Percentiles rank a stretch among this genome's conserved stretches.
Conservation (phyloP, 2,329 filamentous ascomycete genomes). For the Didymella segeticola region DNA sequence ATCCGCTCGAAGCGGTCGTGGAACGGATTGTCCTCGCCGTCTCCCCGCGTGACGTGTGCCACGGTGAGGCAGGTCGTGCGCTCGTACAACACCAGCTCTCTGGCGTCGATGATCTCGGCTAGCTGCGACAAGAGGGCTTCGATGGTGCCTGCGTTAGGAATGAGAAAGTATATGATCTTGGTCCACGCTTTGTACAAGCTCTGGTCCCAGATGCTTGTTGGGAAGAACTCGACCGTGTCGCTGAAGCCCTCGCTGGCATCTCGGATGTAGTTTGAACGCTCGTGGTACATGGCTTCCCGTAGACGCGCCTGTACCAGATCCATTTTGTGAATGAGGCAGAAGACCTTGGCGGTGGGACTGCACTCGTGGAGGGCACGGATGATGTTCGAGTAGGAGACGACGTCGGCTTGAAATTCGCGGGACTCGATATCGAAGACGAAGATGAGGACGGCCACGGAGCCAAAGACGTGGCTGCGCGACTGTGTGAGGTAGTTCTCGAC, state of each 20-base stretch:
- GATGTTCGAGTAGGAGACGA: slow-evolving; percentile 90
- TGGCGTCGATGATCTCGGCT: slow-evolving; percentile 84
- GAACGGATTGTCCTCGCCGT: slow-evolving; percentile 82
- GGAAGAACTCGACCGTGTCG: slow-evolving; percentile 76
- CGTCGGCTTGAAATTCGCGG: slow-evolving; percentile 89
- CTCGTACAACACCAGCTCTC: slow-evolving; percentile 94
- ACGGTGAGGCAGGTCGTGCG: slow-evolving; percentile 95
- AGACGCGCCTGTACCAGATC: slow-evolving; percentile 85
- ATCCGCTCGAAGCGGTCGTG: slow-evolving; percentile 93
- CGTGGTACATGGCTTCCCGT: slow-evolving; percentile 82
- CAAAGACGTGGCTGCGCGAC: slow-evolving; percentile 95
- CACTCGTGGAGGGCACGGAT: slow-evolving; percentile 87
- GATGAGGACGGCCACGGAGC: slow-evolving; percentile 93
- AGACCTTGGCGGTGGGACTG: slow-evolving; percentile 81
- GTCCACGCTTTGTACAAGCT: slow-evolving; percentile 98
- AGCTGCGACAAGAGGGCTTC: slow-evolving; percentile 84
- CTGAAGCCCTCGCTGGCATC: slow-evolving; percentile 75
- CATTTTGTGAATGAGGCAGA: slow-evolving; percentile 98
- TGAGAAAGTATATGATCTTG: slow-evolving; percentile 94
- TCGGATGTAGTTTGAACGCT: slow-evolving; percentile 78
- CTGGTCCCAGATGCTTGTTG: slow-evolving; percentile 98
- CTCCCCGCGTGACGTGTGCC: slow-evolving; percentile 82
- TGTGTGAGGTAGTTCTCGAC: slow-evolving; percentile 98
- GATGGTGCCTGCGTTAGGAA: slow-evolving; percentile 90
- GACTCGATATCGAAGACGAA: slow-evolving; percentile 99